Conservation (phyloP, 352 stramenopile species). For the Phytopythium aichiense region DNA sequence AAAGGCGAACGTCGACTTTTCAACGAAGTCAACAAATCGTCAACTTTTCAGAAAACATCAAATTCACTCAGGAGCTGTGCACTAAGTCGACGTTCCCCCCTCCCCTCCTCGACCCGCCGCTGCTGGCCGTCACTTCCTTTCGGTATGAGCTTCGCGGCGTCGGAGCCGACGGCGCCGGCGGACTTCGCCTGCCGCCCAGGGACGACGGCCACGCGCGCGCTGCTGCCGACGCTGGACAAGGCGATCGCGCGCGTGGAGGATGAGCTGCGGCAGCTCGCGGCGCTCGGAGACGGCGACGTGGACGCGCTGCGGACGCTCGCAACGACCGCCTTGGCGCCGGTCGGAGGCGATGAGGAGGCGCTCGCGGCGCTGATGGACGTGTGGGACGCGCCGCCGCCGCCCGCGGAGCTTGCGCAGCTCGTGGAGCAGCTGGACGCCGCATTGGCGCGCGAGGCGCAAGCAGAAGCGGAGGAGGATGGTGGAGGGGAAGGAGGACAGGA, state of each 20-base stretch:
- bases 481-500: not conserved
- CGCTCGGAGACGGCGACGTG: slow-evolving; percentile 32
- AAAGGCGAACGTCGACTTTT: too few species aligned
- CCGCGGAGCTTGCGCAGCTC: slow-evolving; percentile 34
- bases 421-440: slow-evolving; percentile 38
- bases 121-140: too few species aligned
- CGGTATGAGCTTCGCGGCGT: too few species aligned
- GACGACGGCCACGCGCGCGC: slow-evolving; percentile 10
- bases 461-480: slow-evolving; percentile 7
- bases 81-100: too few species aligned
- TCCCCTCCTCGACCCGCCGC: too few species aligned
- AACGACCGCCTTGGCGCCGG: slow-evolving; percentile 20
- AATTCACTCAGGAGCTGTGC: too few species aligned
- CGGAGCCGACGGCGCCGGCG: too few species aligned
- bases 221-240: slow-evolving; percentile 51
- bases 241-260: slow-evolving; percentile 51
- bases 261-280: slow-evolving; percentile 45
- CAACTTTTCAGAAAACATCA: too few species aligned
- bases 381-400: slow-evolving; percentile 34
- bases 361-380: slow-evolving; percentile 44
- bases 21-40: too few species aligned
- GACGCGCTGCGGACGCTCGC: slow-evolving; percentile 32
- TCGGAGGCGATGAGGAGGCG: slow-evolving; percentile 27
- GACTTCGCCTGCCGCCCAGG: slow-evolving; percentile 9
- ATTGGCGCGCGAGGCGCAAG: slow-evolving; percentile 15